A percentile compares a stretch with the other conserved stretches of the same genome.
Evolutionary conservation across 352 stramenopile genomes (phyloP).

Genomic region (Stramenopiles sp.): DNA sequence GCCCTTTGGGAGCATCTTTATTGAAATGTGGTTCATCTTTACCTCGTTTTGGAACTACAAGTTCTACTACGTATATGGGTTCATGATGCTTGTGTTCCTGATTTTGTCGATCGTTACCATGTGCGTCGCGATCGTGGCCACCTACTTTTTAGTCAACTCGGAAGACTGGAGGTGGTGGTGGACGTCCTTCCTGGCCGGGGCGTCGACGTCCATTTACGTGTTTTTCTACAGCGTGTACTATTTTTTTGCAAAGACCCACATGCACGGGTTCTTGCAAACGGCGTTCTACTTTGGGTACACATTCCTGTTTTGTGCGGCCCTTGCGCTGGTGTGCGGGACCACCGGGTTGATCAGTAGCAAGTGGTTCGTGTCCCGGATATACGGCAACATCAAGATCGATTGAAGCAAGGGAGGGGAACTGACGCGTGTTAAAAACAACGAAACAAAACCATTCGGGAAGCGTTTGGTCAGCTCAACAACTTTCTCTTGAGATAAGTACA

Average conservation of each 20-base stretch:
- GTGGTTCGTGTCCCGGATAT: slow-evolving; percentile 80
- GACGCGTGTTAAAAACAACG: no score
- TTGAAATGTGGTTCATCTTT: slow-evolving; percentile 99
- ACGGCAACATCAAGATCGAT: slow-evolving; percentile 83
- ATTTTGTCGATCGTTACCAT: slow-evolving; percentile 93
- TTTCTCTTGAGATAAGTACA: no score
- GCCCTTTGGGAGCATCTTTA: slow-evolving; percentile 96
- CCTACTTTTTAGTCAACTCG: slow-evolving; percentile 94
- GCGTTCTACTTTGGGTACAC: slow-evolving; percentile 97
- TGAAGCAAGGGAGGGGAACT: no score
- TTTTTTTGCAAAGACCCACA: slow-evolving; percentile 98
- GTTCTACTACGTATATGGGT: slow-evolving; percentile 99
- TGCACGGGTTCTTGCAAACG: slow-evolving; percentile 93
- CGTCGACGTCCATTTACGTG: slow-evolving; percentile 82
- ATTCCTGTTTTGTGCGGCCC: slow-evolving; percentile 64
- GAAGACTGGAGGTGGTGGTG: slow-evolving; percentile 99
- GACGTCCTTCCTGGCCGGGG: slow-evolving; percentile 80
- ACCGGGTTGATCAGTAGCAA: slow-evolving; percentile 67
- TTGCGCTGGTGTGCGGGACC: slow-evolving; percentile 76
- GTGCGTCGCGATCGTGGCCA: slow-evolving; percentile 94
- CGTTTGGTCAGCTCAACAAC: no score
- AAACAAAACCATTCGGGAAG: no score
- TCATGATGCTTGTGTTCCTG: slow-evolving; percentile 89
- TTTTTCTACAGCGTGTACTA: slow-evolving; percentile 98
- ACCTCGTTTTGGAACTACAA: slow-evolving; percentile 99